phyloP scores from a whole-genome alignment of 257 asterid species.

The Fraxinus cuspidata region DNA sequence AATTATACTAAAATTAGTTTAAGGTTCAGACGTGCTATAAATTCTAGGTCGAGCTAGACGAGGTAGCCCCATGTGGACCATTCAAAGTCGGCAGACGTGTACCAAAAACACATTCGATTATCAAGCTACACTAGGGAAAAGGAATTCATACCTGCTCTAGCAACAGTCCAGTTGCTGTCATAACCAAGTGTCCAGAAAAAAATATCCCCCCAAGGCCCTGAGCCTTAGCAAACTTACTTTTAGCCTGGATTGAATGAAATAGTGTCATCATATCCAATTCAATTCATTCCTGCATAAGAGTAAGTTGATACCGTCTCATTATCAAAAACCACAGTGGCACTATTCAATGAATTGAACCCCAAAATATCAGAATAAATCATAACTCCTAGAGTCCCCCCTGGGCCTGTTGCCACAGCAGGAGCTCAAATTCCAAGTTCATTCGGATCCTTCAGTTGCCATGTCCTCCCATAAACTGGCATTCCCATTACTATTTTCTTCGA shows the following conservation, averaged over 20 bases:
- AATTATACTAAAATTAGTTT: too few relatives aligned
- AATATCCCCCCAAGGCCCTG: constrained; percentile 69
- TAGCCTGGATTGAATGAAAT: constrained; percentile 37
- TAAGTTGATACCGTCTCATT: constrained; percentile 54
- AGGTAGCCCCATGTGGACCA: too few relatives aligned
- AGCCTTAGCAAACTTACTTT: constrained; percentile 50
- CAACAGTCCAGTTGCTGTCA: constrained; percentile 58
- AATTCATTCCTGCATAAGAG: constrained; percentile 48
- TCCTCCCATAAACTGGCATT: constrained; percentile 65
- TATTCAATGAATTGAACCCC: constrained; percentile 41
- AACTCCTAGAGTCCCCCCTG: constrained; percentile 47
- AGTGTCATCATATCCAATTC: constrained; percentile 67
- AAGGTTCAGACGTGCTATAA: neutral
- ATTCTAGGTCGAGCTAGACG: neutral
- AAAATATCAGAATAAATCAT: constrained; percentile 41
- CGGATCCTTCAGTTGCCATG: constrained; percentile 62
- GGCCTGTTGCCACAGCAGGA: constrained; percentile 57
- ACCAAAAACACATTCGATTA: too few relatives aligned
- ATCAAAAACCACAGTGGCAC: constrained; percentile 49
- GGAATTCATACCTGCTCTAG: constrained; percentile 50
- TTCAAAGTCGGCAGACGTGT: too few relatives aligned
- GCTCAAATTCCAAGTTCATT: constrained; percentile 53
- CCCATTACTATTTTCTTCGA: constrained; percentile 55
- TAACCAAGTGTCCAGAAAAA: constrained; percentile 72
- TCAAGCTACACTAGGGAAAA: too few relatives aligned